Evolutionary conservation across 306 rosid genomes (phyloP), one percentile per base, ranked within the genome.

Genomic region (Sindora glabra): DNA sequence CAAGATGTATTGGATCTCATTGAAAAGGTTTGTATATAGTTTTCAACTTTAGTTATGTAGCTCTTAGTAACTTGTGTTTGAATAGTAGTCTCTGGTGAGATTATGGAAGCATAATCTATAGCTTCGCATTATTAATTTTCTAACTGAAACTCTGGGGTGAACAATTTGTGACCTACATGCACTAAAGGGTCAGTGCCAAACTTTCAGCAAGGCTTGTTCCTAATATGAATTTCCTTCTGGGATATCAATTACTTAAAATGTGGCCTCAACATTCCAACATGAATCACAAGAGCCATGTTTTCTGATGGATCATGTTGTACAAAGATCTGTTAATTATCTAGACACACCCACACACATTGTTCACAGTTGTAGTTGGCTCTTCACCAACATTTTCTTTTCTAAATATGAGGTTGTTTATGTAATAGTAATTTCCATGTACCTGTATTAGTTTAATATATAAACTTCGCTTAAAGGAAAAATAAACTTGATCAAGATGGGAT

Each of bases 1-100:
- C 95, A 87, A 71, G 96, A 85, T 64, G 85, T 85, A 65, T 73
- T 90, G 26, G 94, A 90, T 81, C 96, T 90, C 73, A 85, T 87
- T 59, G 97, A 90, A 80, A 88, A 87, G 96, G 97, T 90, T 78
- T 67, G 21, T 48, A 56, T 66, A 58, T 41, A 37, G 60, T 65
- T 41, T 53, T 23, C n/a, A 48, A 61, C 55, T 42, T 50, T 15
- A 40, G 34, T 22, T 40, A 60, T 44, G 29, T 34, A 41, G 55
- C 52, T 69, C n/a, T 11, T 39, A 25, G 16, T 38, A n/a, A n/a
- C n/a, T n/a, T n/a, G n/a, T n/a, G n/a, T n/a, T n/a, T n/a, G n/a
- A n/a, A n/a, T n/a, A n/a, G n/a, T n/a, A n/a, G n/a, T n/a, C n/a
- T n/a, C n/a, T n/a, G n/a, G n/a, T 48, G 48, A 45, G 48, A 33